A percentile compares a stretch with the other conserved stretches of the same genome.
Evolutionary conservation across 768 basidiomycete species (phyloP).

Genomic region (Gautieria morchelliformis): DNA sequence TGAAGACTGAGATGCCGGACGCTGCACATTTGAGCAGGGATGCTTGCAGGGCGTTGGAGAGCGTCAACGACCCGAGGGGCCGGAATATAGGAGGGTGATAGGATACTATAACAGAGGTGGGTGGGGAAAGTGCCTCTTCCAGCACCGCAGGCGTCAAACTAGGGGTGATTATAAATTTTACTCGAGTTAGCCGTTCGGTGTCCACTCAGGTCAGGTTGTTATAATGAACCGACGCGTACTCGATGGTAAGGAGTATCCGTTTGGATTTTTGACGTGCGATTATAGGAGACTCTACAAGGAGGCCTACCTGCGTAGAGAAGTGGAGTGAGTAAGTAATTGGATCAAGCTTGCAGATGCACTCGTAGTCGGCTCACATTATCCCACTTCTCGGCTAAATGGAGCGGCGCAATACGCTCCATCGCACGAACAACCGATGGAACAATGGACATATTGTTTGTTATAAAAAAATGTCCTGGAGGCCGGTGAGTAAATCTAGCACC

Average conservation of each 20-base stretch:
- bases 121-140: constrained; percentile 52
- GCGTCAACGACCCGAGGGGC: constrained; percentile 64
- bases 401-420: constrained; percentile 81
- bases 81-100: constrained; percentile 86
- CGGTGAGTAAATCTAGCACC: too few species aligned
- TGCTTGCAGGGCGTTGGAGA: constrained; percentile 67
- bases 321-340: neutral
- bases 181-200: too few species aligned
- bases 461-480: neutral
- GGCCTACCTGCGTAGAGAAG: constrained; percentile 43
- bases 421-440: constrained; percentile 50
- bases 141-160: constrained; percentile 70
- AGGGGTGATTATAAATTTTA: neutral
- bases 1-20: constrained; percentile 76
- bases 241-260: constrained; percentile 32
- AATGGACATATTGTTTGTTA: constrained; percentile 15
- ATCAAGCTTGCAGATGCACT: neutral
- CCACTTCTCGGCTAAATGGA: constrained; percentile 81
- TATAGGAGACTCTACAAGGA: constrained; percentile 41
- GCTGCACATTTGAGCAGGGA: constrained; percentile 75
- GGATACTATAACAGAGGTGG: constrained; percentile 59
- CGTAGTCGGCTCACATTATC: constrained; percentile 65
- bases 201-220: neutral
- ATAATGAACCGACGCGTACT: constrained; percentile 20
- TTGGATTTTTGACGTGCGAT: constrained; percentile 20